Base-by-base conservation (phyloP, 2,329 filamentous ascomycete species). In the Scedosporium apiospermum region DNA sequence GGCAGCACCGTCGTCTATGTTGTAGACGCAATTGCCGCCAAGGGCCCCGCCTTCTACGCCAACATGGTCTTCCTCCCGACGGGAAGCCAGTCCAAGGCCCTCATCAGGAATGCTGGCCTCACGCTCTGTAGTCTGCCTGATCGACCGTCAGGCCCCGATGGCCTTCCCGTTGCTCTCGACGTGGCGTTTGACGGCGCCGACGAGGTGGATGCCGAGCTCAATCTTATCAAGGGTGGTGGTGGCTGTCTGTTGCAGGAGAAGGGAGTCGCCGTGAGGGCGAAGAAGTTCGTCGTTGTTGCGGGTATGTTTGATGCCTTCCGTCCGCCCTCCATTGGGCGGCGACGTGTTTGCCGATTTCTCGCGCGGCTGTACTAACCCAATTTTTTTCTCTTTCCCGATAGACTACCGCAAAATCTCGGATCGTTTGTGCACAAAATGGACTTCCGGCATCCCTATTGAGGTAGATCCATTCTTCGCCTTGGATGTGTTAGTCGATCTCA, bases 221-320 rank as follows among this genome's bases (percentile, higher is more conserved):
- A 98, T 76, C 91, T 93, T 72, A 98, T 99, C 79, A 98, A 98
- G 79, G 95, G 95, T 62, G 95, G 95, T 59, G 95, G 95, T 64
- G 95, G 92, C n/a, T 99, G 95, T 76, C 78, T 98, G 63, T 96
- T 96, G 78, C 95, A 98, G 75, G 95, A 99, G 78, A 99, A 99
- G 80, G 81, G 99, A 42, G 93, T 99, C 4, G 93, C 93, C 4
- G 85, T 91, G 64, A 85, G 89, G 59, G 88, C 91, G 3, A 89
- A 86, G 75, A 90, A 90, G 72, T 96, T 97, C 71, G 82, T 97
- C 65, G 93, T 90, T 69, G 91, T 96, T 63, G 91, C 91, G 63
- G 88, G 88, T 90, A 75, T 70, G 82, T 75, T 27, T 42, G 51
- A 23, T 53, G n/a, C 6, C 6, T 16, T 26, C 18, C 16, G 23